phyloP scores from a whole-genome alignment of 164 flowering plant genomes.

The Nymphaea thermarum region DNA sequence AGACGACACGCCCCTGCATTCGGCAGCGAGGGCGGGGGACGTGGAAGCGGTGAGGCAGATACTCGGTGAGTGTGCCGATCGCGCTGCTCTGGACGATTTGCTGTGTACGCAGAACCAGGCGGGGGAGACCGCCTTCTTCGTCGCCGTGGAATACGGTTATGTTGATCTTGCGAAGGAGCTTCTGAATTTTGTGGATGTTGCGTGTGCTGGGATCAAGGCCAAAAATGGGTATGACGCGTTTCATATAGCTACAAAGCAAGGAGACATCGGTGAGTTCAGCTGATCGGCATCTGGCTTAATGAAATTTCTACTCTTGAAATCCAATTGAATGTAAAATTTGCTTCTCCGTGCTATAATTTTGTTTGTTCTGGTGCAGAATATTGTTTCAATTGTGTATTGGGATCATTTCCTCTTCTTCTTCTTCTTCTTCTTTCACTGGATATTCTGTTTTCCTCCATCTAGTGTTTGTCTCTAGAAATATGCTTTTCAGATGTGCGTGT shows the following conservation, averaged over 20 bases:
- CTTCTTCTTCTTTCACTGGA: too few relatives aligned
- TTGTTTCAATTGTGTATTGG: too few relatives aligned
- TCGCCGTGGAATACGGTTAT: constrained; percentile 83
- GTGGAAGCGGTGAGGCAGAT: constrained; percentile 30
- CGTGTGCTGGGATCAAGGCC: constrained; percentile 68
- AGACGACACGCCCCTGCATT: constrained; percentile 63
- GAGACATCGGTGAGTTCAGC: constrained; percentile 51
- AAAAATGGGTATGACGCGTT: constrained; percentile 88
- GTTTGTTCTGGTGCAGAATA: background rate
- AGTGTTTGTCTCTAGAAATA: too few relatives aligned
- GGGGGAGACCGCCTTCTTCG: constrained; percentile 82
- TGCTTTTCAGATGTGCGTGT: too few relatives aligned
- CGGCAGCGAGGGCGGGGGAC: constrained; percentile 67
- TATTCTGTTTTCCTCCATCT: too few relatives aligned
- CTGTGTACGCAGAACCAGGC: constrained; percentile 61
- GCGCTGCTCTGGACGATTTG: constrained; percentile 39
- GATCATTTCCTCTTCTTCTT: too few relatives aligned
- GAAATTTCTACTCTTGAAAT: background rate
- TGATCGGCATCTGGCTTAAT: background rate
- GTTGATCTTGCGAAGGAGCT: constrained; percentile 63
- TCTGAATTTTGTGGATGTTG: constrained; percentile 60
- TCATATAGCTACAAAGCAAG: constrained; percentile 95
- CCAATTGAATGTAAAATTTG: too few relatives aligned
- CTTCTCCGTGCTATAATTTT: background rate
- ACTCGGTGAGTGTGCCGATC: constrained; percentile 20